These are phyloP conservation scores for Termitomyces sp. DNA, from an alignment of 768 basidiomycete species.

Conservation along the genomic window DNA sequence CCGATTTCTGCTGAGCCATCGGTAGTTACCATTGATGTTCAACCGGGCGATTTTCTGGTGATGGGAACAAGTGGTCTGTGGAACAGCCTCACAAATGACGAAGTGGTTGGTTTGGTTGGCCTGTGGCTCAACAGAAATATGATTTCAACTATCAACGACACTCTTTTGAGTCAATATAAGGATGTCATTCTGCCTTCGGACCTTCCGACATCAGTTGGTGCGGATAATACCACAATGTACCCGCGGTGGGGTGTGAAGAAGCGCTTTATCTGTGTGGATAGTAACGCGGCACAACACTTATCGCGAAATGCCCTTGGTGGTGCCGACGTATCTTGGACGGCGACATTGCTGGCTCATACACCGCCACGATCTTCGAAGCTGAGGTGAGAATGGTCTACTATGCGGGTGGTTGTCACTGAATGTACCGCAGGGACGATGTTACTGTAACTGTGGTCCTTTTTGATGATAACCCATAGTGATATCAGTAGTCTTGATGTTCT, in stretches of 20 bases:
- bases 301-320: slow-evolving; percentile 48
- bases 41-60: slow-evolving; percentile 49
- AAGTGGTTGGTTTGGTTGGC: slow-evolving; percentile 51
- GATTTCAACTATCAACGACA: not conserved
- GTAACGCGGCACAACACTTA: slow-evolving; percentile 42
- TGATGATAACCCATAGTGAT: not conserved
- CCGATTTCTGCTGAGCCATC: slow-evolving; percentile 29
- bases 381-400: slow-evolving; percentile 21
- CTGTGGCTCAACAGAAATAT: slow-evolving; percentile 30
- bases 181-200: slow-evolving; percentile 16
- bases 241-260: slow-evolving; percentile 31
- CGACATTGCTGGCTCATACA: slow-evolving; percentile 29
- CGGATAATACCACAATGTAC: slow-evolving; percentile 31
- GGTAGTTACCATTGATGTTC: slow-evolving; percentile 33
- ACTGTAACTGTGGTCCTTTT: slow-evolving; percentile 12
- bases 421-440: slow-evolving; percentile 8
- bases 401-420: not conserved
- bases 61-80: slow-evolving; percentile 49
- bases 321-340: slow-evolving; percentile 32
- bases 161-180: not conserved
- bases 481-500: not conserved
- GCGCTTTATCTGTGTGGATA: slow-evolving; percentile 32
- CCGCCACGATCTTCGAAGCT: slow-evolving; percentile 28
- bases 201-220: slow-evolving; percentile 24
- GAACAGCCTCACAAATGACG: slow-evolving; percentile 48